Conservation (phyloP, 2,329 filamentous ascomycete species). For the Neonectria magnoliae region DNA sequence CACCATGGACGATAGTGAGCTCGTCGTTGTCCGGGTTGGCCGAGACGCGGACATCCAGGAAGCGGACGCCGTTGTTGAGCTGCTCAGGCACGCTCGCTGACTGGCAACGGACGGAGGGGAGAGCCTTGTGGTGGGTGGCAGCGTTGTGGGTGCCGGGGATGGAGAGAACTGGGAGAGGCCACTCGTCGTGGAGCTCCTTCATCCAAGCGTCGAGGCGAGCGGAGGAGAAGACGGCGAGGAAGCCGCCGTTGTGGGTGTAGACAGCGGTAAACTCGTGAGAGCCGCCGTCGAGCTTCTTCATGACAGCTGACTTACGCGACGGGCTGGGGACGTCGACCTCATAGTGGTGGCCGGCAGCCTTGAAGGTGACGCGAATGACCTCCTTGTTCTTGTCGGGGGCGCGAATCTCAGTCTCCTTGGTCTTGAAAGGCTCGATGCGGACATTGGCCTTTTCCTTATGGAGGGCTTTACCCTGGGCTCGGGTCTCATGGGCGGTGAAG, state of each 20-base stretch:
- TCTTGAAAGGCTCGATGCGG: constrained; percentile 73
- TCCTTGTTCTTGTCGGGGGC: constrained; percentile 69
- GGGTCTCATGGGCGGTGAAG: constrained; percentile 43
- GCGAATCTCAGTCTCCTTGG: constrained; percentile 65
- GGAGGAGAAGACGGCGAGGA: constrained; percentile 75
- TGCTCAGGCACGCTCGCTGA: constrained; percentile 80
- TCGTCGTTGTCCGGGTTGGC: constrained; percentile 66
- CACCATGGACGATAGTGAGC: constrained; percentile 86
- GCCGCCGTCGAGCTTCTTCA: constrained; percentile 64
- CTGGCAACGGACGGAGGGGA: constrained; percentile 95
- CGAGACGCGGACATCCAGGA: constrained; percentile 87
- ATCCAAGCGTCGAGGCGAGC: constrained; percentile 82
- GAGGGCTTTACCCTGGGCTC: constrained; percentile 67
- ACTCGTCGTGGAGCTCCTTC: constrained; percentile 75
- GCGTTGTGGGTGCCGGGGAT: constrained; percentile 98
- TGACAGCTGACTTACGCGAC: constrained; percentile 66
- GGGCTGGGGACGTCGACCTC: constrained; percentile 77
- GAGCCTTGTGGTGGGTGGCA: constrained; percentile 82
- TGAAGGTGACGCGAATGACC: constrained; percentile 78
- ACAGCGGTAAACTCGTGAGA: constrained; percentile 71
- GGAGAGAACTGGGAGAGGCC: constrained; percentile 80
- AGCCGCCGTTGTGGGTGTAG: constrained; percentile 66
- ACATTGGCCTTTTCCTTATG: constrained; percentile 71
- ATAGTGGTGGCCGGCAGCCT: constrained; percentile 66
- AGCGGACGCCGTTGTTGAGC: constrained; percentile 89